A percentile compares a stretch with the other conserved stretches of the same genome.
Evolutionary conservation across 495 filamentous ascomycete species (phyloP).

Genomic region (Xylaria sp.): DNA sequence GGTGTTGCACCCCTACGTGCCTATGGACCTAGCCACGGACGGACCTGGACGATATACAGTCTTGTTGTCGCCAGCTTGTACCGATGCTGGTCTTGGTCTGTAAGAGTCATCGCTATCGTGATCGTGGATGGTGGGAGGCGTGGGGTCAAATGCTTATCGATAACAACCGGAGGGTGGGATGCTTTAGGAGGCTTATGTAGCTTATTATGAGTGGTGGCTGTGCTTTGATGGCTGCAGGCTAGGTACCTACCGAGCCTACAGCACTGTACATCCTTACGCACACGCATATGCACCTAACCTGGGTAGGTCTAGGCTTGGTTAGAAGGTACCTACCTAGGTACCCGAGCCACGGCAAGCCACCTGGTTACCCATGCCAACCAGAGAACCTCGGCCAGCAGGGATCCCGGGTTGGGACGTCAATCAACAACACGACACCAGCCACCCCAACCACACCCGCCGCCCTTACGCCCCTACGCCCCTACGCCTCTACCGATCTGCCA

Average conservation of each 20-base stretch:
- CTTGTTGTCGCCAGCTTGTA: not conserved
- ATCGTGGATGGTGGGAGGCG: not conserved
- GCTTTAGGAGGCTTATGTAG: too few species aligned
- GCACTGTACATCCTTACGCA: too few species aligned
- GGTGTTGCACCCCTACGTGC: not conserved
- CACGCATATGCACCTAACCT: too few species aligned
- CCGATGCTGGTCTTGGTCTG: not conserved
- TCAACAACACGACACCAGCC: slow-evolving; percentile 27
- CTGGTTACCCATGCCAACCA: slow-evolving; percentile 25
- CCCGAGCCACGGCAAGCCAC: not conserved
- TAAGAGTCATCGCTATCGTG: slow-evolving; percentile 7
- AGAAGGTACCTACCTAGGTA: not conserved
- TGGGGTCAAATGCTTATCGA: slow-evolving; percentile 21
- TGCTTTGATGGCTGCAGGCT: not conserved
- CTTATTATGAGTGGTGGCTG: not conserved
- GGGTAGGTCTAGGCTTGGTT: too few species aligned
- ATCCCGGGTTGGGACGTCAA: not conserved
- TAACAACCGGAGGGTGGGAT: slow-evolving; percentile 10
- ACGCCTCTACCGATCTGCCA: not conserved
- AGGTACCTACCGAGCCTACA: too few species aligned
- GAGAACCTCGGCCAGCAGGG: slow-evolving; percentile 29
- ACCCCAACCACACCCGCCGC: slow-evolving; percentile 25
- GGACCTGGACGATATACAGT: not conserved
- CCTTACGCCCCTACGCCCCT: too few species aligned
- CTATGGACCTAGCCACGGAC: not conserved